phyloP scores from a whole-genome alignment of 2,329 filamentous ascomycete genomes.

The Ophiobolus disseminans region DNA sequence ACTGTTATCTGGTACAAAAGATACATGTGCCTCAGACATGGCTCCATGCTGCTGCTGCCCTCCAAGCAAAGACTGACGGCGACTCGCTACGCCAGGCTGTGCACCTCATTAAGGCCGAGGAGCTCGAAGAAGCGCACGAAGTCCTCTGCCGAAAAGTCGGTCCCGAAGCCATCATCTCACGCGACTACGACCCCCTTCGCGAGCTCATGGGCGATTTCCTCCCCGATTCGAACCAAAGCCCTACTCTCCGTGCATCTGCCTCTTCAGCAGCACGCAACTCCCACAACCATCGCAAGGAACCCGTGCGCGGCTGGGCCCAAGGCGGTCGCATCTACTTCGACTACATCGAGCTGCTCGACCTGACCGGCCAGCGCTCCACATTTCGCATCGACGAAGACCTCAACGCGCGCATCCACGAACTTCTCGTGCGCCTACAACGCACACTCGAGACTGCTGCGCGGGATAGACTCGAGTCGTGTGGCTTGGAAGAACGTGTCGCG shows the following conservation, averaged over 20 bases:
- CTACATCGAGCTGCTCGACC: constrained; percentile 60
- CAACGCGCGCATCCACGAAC: constrained; percentile 35
- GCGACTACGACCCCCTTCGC: constrained; percentile 75
- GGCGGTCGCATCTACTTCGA: constrained; percentile 82
- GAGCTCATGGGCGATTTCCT: constrained; percentile 75
- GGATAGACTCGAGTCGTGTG: constrained; percentile 49
- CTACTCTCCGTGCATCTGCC: constrained; percentile 13
- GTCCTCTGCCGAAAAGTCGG: constrained; percentile 83
- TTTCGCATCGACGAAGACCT: constrained; percentile 42
- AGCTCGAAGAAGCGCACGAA: constrained; percentile 81
- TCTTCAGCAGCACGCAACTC: constrained; percentile 11
- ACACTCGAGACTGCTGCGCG: constrained; percentile 50
- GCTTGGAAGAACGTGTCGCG: constrained; percentile 68
- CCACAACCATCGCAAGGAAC: constrained; percentile 25
- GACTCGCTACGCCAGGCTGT: constrained; percentile 65
- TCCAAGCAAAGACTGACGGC: constrained; percentile 77
- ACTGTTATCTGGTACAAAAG: constrained; percentile 66
- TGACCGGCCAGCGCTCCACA: constrained; percentile 35
- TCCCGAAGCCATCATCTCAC: constrained; percentile 80
- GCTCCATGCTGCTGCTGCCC: constrained; percentile 87
- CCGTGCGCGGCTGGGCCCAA: constrained; percentile 74
- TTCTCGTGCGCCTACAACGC: constrained; percentile 46
- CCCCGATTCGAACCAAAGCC: constrained; percentile 52
- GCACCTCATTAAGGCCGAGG: constrained; percentile 78
- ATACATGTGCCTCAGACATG: constrained; percentile 76